These are phyloP conservation scores for Umbelopsis vinacea DNA, from an alignment of 192 early-diverging fungal species.

Conservation along the genomic window DNA sequence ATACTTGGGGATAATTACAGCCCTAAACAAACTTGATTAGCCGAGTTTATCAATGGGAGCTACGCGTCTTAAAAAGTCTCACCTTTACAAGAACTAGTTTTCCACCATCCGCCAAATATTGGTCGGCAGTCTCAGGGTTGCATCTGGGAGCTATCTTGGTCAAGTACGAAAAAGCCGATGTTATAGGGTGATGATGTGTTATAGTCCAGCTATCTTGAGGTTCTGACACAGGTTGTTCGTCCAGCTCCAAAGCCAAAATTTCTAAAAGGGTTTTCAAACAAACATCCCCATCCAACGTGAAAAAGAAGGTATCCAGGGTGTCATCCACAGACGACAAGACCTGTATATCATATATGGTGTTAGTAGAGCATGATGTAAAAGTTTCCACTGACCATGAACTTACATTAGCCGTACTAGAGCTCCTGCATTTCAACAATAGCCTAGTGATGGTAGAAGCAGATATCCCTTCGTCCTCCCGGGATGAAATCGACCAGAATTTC, in stretches of 20 bases:
- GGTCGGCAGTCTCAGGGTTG: slow-evolving; percentile 30
- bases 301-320: slow-evolving; percentile 39
- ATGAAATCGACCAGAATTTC: slow-evolving; percentile 29
- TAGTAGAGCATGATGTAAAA: neutral
- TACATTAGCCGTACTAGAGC: slow-evolving; percentile 5
- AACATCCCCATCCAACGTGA: slow-evolving; percentile 21
- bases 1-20: slow-evolving; percentile 34
- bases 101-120: slow-evolving; percentile 35
- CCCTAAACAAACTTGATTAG: slow-evolving; percentile 21
- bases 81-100: slow-evolving; percentile 34
- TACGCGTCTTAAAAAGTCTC: neutral
- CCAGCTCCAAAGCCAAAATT: slow-evolving; percentile 32
- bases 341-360: slow-evolving; percentile 11
- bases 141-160: slow-evolving; percentile 31
- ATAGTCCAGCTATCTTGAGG: slow-evolving; percentile 4
- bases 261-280: slow-evolving; percentile 37
- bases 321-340: slow-evolving; percentile 40
- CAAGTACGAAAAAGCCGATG: slow-evolving; percentile 39
- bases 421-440: neutral
- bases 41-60: neutral
- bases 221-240: slow-evolving; percentile 19
- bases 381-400: neutral
- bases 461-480: slow-evolving; percentile 28
- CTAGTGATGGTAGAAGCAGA: slow-evolving; percentile 9
- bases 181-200: slow-evolving; percentile 32